These are phyloP conservation scores for Byssothecium circinans DNA, from an alignment of 2,329 filamentous ascomycete species.

Conservation along the genomic window DNA sequence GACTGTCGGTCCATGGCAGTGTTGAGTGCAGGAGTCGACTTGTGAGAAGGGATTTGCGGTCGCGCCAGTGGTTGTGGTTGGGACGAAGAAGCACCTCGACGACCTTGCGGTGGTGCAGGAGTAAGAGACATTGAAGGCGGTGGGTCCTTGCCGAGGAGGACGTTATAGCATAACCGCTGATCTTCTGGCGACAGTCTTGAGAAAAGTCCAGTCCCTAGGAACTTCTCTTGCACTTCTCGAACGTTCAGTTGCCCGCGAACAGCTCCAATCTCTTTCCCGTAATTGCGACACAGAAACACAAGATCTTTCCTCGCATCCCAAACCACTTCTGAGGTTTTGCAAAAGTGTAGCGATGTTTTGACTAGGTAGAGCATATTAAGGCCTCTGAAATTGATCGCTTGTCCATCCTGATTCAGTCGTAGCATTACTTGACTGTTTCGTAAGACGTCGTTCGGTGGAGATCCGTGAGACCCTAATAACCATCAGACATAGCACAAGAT, in stretches of 20 bases:
- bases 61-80: constrained; percentile 1
- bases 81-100: constrained; percentile 9
- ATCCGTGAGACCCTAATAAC: constrained; percentile 26
- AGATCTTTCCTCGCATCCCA: constrained; percentile 38
- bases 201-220: constrained; percentile 32
- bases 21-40: constrained; percentile 18
- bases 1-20: constrained; percentile 5
- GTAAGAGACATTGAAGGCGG: constrained; percentile 26
- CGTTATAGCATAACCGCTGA: constrained; percentile 29
- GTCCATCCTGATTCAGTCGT: constrained; percentile 25
- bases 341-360: constrained; percentile 28
- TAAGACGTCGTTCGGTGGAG: constrained; percentile 29
- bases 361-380: constrained; percentile 35
- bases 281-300: constrained; percentile 31
- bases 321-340: constrained; percentile 23
- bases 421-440: constrained; percentile 29
- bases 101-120: constrained; percentile 11
- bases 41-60: constrained; percentile 11
- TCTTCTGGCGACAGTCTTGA: constrained; percentile 21
- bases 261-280: constrained; percentile 25
- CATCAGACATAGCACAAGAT: constrained; percentile 6
- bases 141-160: constrained; percentile 28
- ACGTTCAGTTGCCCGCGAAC: constrained; percentile 27
- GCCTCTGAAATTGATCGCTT: constrained; percentile 28
- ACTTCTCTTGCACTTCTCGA: constrained; percentile 27